A percentile compares a stretch with the other conserved stretches of the same genome.
These are phyloP conservation scores for Mortierella sp. DNA, from an alignment of 371 early-diverging fungal genomes.

Conservation along the genomic window DNA sequence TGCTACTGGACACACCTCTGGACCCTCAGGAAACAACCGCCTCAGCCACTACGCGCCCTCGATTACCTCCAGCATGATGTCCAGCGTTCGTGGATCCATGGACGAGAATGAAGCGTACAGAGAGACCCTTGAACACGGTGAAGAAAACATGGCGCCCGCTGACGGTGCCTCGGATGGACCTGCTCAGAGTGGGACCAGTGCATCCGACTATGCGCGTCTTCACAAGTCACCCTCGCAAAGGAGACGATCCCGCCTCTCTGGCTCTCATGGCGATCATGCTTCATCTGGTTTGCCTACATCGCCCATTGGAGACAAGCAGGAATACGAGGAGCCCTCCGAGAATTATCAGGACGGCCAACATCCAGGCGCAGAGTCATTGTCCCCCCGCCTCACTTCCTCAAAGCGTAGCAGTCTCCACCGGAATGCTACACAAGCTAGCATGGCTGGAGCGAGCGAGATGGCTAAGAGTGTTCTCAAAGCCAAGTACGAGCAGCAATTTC, in stretches of 20 bases:
- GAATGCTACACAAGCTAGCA: conserved; percentile 27
- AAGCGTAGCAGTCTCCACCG: conserved; percentile 47
- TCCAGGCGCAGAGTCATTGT: conserved; percentile 15
- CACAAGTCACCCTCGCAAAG: conserved; percentile 33
- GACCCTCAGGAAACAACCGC: conserved; percentile 26
- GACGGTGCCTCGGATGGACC: conserved; percentile 8
- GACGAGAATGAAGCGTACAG: conserved; percentile 29
- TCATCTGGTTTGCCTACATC: not conserved
- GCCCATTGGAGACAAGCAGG: conserved; percentile 34
- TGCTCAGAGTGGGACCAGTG: conserved; percentile 44
- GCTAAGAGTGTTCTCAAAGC: conserved; percentile 51
- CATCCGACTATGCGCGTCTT: conserved; percentile 53
- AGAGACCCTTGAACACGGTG: not conserved
- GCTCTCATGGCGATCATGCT: conserved; percentile 9
- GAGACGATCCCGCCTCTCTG: conserved; percentile 33
- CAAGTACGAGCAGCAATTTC: conserved; percentile 49
- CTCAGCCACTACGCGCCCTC: conserved; percentile 46
- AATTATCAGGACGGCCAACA: conserved; percentile 11
- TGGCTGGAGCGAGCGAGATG: conserved; percentile 38
- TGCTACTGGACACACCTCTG: conserved; percentile 4
- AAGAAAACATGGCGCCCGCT: not conserved
- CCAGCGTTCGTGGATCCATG: conserved; percentile 48
- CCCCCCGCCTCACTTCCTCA: conserved; percentile 18
- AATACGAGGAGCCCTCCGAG: conserved; percentile 25
- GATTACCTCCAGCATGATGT: conserved; percentile 58